Evolutionary conservation across 345 rosid species (phyloP).

Genomic region (Sisymbrium irio): DNA sequence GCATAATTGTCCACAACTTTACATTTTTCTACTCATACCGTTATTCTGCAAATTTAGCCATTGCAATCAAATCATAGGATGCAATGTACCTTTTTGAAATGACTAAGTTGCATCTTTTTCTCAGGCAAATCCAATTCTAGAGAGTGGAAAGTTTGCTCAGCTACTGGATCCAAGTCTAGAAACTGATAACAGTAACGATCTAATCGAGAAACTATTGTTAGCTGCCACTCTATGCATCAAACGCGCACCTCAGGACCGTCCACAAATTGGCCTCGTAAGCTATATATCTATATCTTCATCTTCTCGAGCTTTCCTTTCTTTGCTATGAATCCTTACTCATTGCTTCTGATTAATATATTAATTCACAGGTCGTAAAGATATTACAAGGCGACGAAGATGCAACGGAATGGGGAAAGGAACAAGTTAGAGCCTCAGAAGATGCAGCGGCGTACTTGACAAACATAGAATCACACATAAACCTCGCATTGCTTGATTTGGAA

Average conservation of each 20-base stretch:
- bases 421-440: slow-evolving; percentile 53
- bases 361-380: slow-evolving; percentile 65
- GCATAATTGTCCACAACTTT: slow-evolving; percentile 18
- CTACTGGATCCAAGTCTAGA: slow-evolving; percentile 70
- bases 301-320: background rate
- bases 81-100: background rate
- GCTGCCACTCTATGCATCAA: slow-evolving; percentile 83
- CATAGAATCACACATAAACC: slow-evolving; percentile 78
- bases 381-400: slow-evolving; percentile 79
- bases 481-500: slow-evolving; percentile 74
- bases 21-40: background rate
- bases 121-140: slow-evolving; percentile 85
- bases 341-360: background rate
- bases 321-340: background rate
- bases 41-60: background rate
- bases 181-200: slow-evolving; percentile 37
- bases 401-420: slow-evolving; percentile 58
- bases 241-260: slow-evolving; percentile 56
- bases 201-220: slow-evolving; percentile 70
- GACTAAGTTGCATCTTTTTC: slow-evolving; percentile 20
- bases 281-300: background rate
- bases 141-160: slow-evolving; percentile 56
- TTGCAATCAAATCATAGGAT: background rate
- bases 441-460: slow-evolving; percentile 49
- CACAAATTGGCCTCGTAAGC: slow-evolving; percentile 67